These are phyloP conservation scores for Viola odorata DNA, from an alignment of 345 rosid species.

Conservation along the genomic window DNA sequence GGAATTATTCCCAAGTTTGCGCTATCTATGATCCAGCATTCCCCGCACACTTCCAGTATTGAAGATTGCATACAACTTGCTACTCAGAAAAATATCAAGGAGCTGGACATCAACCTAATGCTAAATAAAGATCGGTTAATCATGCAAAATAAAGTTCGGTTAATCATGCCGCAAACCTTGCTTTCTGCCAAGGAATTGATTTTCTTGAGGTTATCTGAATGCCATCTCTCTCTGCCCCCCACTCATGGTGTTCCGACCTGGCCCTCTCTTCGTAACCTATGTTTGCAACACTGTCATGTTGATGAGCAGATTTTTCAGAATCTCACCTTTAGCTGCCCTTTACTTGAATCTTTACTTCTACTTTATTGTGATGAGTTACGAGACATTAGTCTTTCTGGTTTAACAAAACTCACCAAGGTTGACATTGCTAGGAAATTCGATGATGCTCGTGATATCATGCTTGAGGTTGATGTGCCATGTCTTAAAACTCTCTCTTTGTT, in stretches of 20 bases:
- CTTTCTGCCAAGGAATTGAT: background rate
- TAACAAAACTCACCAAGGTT: background rate
- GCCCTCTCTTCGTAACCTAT: background rate
- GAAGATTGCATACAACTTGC: background rate
- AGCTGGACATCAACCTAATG: background rate
- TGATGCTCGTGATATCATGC: no score
- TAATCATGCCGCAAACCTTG: background rate
- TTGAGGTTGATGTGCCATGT: no score
- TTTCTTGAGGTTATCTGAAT: background rate
- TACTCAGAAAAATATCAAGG: background rate
- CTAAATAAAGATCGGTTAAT: background rate
- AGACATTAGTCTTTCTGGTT: background rate
- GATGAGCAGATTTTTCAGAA: background rate
- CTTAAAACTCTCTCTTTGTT: no score
- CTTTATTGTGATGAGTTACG: background rate
- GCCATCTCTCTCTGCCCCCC: background rate
- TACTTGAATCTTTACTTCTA: background rate
- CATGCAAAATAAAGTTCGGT: background rate
- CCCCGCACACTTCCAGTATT: no score
- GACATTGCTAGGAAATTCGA: background rate
- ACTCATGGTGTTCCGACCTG: background rate
- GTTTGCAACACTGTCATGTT: background rate
- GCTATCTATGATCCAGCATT: no score
- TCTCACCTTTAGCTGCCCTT: background rate
- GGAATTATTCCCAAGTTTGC: no score